Evolutionary conservation across 2,329 filamentous ascomycete species (phyloP), one percentile per base, ranked within the genome.

Genomic region (Neofusicoccum sp.): DNA sequence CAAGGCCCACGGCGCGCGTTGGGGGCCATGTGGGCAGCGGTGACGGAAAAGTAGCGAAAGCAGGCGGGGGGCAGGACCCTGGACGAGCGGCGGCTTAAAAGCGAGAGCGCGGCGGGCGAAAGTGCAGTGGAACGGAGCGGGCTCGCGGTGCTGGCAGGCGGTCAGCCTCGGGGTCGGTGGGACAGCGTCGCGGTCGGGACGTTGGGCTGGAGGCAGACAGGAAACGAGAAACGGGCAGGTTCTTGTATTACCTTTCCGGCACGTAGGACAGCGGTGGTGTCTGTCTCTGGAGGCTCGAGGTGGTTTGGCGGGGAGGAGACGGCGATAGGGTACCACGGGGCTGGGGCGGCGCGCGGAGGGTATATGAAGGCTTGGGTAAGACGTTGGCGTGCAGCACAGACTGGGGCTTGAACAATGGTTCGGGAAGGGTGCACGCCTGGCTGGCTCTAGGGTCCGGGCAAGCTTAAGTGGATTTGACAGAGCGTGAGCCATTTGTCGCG

Each of bases 1-100:
- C 92, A 96, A 64, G 92, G 92, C 64, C 92, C 92, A 78, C 91
- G 86, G 74, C 88, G 87, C 73, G 61, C 61, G 36, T 45, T 58
- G 52, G 61, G 45, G 41, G 52, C 50, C 61, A 63, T 63, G 44
- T 43, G n/a, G 36, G 33, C 31, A 22, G 61, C 28, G 28, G 29
- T 34, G 28, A 6, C 28, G 6, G 28, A 39, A 12, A 16, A 37
- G 33, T 31, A 29, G 22, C 22, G 22, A 37, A 36, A 29, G 29
- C 28, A 47, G 31, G 33, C 39, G 14, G 28, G 11, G 43, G 29
- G 54, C 31, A 6, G 31, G 29, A 34, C 54, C 39, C 29, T 45
- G 54, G 41, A n/a, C 28, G 41, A 4, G 39, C 39, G 31, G n/a
- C 39, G 14, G 39, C 28, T 58, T 58, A 58, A 58, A 9, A 58